Base-by-base conservation (phyloP, 306 rosid genomes). In the Ormosia emarginata region DNA sequence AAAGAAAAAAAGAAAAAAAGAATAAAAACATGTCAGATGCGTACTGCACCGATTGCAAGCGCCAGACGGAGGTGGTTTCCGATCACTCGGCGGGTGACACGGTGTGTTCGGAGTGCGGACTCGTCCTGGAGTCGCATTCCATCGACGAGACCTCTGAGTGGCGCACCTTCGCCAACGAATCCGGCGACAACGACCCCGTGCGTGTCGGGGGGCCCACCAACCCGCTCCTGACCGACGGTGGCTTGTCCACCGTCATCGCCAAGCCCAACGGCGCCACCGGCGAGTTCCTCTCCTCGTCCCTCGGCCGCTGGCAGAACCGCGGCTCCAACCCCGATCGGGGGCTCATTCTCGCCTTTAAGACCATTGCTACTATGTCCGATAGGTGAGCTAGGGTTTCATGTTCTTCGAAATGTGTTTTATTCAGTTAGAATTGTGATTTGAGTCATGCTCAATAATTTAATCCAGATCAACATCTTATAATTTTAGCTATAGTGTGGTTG, bases 231-330 rank as follows among this genome's bases (percentile, higher is more conserved):
- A 89, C 97, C 37, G 98, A 95, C 39, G 97, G 98, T 2, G 98
- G 98, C 2, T 80, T 95, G 17, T 91, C 98, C 15, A 95, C 95
- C 53, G 94, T 93, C 52, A 95, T 95, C 63, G 98, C 98, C 29
- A 95, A 95, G 81, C 97, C 98, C 50, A 95, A 95, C 79, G 98
- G 97, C 14, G 86, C 88, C 17, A 15, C 81, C 53, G 94, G 98
- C 32, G 98, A 95, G 63, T 95, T 93, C 40, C 83, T 93, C 7
- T 93, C 99, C 0, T 89, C 97, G 9, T 95, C 99, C 4, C 88
- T 95, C 8, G 95, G 99, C 6, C 90, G 97, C 70, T 95, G 99
- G 99, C 99, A 95, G 95, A 95, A 93, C 81, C 98, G 99, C 3
- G 99, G 99, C 34, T 79, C 94, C 14, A 89, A 91, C 75, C 95